Evolutionary conservation across 768 basidiomycete genomes (phyloP), one percentile per base, ranked within the genome.

Genomic region (Cyclocybe aegerita): DNA sequence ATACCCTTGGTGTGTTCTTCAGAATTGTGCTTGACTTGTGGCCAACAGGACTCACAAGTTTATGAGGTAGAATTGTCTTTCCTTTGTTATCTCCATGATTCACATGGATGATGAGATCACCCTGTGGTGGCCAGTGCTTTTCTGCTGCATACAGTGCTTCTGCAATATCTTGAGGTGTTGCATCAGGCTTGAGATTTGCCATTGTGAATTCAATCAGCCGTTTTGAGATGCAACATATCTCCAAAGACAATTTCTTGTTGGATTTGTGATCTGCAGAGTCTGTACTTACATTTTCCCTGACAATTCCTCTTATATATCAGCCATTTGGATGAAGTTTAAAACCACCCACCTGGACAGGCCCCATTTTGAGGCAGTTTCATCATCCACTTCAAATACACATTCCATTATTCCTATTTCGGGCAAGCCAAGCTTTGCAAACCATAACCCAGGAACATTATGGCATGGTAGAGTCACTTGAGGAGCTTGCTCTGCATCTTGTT

Each of bases 101-200:
- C 44, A 80, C 64, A 49, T 72, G 68, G 30, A 82, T 59, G 36
- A 79, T 65, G 15, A 82, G 57, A 23, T 67, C 66, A 35, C 79
- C 80, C 41, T 68, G 65, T 33, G 58, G 49, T 39, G 80, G 80
- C 80, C 80, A 82, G n/a, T 52, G 49, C 29, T 62, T 62, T 50
- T 64, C 38, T 8, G 70, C 50, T 4, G 48, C 50, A 23, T 60
- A 55, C 4, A 70, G 50, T 7, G 63, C 61, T 15, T 30, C 53
- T 10, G 65, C 54, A n/a, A 69, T 15, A 8, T 60, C 62, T 49
- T 63, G 58, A 33, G 61, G 46, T 44, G 58, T 60, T 36, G 49
- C 49, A 12, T 55, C 43, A 45, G 58, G 34, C 46, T 42, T 29
- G 10, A 64, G 46, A 30, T 39, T 50, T 48, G 63, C 35, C 51